Evolutionary conservation across 257 asterid genomes (phyloP), one percentile per base, ranked within the genome.

Genomic region (Avicennia marina): DNA sequence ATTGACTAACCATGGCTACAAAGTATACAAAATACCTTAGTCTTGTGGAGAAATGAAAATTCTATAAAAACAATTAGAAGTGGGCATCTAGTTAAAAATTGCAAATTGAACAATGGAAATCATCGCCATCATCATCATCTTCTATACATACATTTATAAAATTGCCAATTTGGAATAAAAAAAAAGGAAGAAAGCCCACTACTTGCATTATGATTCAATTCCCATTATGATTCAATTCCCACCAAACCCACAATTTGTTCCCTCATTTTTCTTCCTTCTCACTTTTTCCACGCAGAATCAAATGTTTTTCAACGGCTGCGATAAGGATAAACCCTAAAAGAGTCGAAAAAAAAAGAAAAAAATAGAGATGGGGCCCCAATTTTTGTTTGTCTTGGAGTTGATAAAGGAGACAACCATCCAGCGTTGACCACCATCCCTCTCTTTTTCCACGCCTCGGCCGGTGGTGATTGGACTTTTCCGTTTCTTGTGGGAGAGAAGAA

Each of bases 201-300:
- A 56, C 40, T 62, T 26, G 60, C 64, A 61, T 4, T 29, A 36
- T 2, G 41, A 36, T 36, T 36, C 41, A 36, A 36, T 36, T 36
- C 41, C 85, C 34, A 29, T 4, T 29, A 36, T 2, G 41, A 36
- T 36, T 36, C 41, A 36, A 36, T 36, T 36, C 41, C 85, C 68
- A 76, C 75, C 79, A 49, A 72, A 75, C 62, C 81, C 69, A 72
- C 75, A 73, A 40, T 43, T 54, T 64, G 40, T 68, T 46, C 56
- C 53, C 68, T 40, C 41, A 5, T 8, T 46, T 32, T 33, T 38
- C 31, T 38, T 57, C 17, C 22, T n/a, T 38, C 0, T 7, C 12
- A n/a, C 46, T 19, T 10, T 31, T 57, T 62, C 63, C 65, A 66
- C 58, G 11, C 60, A 41, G 2, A 64, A 46, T 45, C 31, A 40